Conservation (phyloP, 139 green algal species). For the Medakamo hakoo region DNA sequence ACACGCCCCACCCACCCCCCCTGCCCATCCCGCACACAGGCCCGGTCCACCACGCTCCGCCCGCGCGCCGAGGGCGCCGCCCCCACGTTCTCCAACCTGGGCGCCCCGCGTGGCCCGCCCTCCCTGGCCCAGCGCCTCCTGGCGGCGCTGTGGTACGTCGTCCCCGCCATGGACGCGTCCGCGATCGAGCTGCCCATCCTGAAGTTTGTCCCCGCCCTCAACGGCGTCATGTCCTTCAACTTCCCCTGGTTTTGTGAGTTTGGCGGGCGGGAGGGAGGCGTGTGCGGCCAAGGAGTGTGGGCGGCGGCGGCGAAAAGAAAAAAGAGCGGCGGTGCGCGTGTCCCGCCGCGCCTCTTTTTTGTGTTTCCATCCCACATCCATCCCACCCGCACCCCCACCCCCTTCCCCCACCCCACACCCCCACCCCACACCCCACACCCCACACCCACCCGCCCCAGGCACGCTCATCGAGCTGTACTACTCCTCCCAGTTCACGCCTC, state of each 20-base stretch:
- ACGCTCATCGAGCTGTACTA: conserved; percentile 38
- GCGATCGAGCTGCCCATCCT: conserved; percentile 21
- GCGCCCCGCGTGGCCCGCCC: conserved; percentile 10
- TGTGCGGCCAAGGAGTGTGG: too few species aligned
- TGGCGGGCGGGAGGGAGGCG: too few species aligned
- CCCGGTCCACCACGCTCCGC: background rate
- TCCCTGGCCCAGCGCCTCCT: conserved; percentile 29
- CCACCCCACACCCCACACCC: too few species aligned
- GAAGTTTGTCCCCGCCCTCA: conserved; percentile 24
- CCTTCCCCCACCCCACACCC: background rate
- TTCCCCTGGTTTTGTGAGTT: conserved; percentile 10
- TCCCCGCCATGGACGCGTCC: conserved; percentile 51
- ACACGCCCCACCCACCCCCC: background rate
- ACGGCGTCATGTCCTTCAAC: conserved; percentile 26
- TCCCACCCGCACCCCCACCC: too few species aligned
- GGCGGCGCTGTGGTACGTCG: conserved; percentile 40
- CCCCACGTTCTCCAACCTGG: background rate
- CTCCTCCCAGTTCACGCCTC: conserved; percentile 41
- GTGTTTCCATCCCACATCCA: too few species aligned
- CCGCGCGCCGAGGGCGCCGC: background rate
- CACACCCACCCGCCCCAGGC: too few species aligned
- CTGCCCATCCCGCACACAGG: background rate
- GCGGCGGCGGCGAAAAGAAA: too few species aligned
- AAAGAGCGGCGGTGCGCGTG: too few species aligned
- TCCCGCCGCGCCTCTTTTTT: background rate